Evolutionary conservation across 192 early-diverging fungal species (phyloP).

Genomic region (Funneliformis geosporum): DNA sequence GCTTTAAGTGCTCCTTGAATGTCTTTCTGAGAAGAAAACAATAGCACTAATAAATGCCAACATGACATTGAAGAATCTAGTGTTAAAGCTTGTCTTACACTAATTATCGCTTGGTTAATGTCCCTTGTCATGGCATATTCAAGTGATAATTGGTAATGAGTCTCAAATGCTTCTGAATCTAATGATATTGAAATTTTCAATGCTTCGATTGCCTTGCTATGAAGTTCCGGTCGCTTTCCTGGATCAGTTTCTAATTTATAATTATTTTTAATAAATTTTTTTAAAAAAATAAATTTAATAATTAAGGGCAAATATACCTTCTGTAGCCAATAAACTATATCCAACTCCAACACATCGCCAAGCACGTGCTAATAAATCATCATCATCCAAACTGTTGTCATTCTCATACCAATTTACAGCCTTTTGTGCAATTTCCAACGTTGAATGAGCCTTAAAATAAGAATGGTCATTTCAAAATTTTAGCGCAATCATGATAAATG

Average conservation of each 20-base stretch:
- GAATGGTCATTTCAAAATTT: background rate
- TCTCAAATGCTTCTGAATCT: constrained; percentile 54
- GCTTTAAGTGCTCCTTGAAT: constrained; percentile 61
- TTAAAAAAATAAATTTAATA: background rate
- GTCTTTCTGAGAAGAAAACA: constrained; percentile 70
- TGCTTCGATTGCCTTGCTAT: constrained; percentile 56
- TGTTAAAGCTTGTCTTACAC: constrained; percentile 55
- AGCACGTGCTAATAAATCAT: constrained; percentile 31
- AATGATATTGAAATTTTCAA: constrained; percentile 55
- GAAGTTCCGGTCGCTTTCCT: constrained; percentile 61
- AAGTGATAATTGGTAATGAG: constrained; percentile 66
- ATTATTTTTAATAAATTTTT: background rate
- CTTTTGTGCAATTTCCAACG: constrained; percentile 24
- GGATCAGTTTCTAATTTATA: constrained; percentile 56
- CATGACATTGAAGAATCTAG: constrained; percentile 59
- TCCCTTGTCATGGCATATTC: constrained; percentile 71
- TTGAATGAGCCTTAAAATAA: background rate
- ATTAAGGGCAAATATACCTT: constrained; percentile 34
- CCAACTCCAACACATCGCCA: constrained; percentile 41
- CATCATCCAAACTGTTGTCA: background rate
- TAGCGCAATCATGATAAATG: background rate
- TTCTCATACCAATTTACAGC: constrained; percentile 3
- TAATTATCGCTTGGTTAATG: constrained; percentile 53
- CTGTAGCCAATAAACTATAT: constrained; percentile 42
- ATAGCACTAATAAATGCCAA: constrained; percentile 74